Base-by-base conservation (phyloP, 805 yeast genomes). In the Metschnikowia cubensis region DNA sequence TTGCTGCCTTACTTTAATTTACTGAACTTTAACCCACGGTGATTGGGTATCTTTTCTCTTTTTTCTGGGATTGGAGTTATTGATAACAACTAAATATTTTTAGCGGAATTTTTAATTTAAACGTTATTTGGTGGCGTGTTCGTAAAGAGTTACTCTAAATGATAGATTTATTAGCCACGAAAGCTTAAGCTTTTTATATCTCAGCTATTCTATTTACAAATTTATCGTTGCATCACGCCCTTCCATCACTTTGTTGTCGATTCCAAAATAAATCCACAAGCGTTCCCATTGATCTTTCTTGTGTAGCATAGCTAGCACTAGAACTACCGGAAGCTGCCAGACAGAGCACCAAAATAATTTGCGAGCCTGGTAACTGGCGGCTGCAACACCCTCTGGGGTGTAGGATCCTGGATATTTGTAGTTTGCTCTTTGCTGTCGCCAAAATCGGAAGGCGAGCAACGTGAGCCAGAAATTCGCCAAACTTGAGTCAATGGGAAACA, bases 271-370 rank as follows among this genome's bases (percentile, higher is more conserved):
- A n/a, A 45, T 47, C 48, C 70, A 67, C 32, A 71, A 48, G 38
- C 74, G 66, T 63, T 90, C 96, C 97, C 97, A 92, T 64, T 90
- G 89, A 5, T 97, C 97, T 65, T 85, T 85, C 69, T 94, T 94
- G 68, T 94, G 98, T 46, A 94, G 66, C 90, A 94, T 92, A 1
- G 98, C 97, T 52, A 94, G 71, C 17, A 90, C 85, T 48, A 94
- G 71, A 14, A 95, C 85, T 0, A 87, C 91, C 0, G 99, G 99
- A 42, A 94, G 71, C 59, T 94, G 98, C 83, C 92, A 82, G 1
- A 94, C 96, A 25, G 96, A 86, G 36, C 95, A 89, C 96, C 96
- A 88, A 66, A 94, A 94, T 39, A 91, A 77, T 64, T 85, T 85
- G 52, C 87, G 83, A 0, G 99, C 98, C 65, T 82, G 84, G 1